Base-by-base conservation (phyloP, 352 stramenopile genomes). In the Blastocystis sp. region DNA sequence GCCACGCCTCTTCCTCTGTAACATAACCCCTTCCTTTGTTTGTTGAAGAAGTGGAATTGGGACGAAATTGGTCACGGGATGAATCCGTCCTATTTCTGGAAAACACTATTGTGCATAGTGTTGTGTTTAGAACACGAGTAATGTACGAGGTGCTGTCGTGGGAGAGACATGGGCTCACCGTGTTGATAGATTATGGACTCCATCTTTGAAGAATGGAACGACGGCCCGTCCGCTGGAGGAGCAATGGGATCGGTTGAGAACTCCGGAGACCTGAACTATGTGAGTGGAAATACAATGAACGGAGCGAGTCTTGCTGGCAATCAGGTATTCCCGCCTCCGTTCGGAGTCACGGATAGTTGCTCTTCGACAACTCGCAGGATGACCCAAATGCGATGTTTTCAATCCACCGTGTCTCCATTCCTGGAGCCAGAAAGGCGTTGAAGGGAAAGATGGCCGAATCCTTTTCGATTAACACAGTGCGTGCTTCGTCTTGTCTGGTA, bases 171-270 rank as follows among this genome's bases (percentile, higher is more conserved):
- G 24, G 2, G n/a, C 54, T 42, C 28, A 66, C 42, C 52, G 10
- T 54, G 11, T 1, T 28, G 42, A 11, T 64, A 84, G 74, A 84
- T 42, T 34, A 84, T 84, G 74, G 57, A 84, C 14, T 70, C 59
- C 21, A 84, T 84, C 45, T 84, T 84, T 84, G 74, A 84, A 68
- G 74, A 84, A 70, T 84, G 74, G 74, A 69, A 84, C 48, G 74
- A 43, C 10, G 34, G 42, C n/a, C 24, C 74, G 57, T 59, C 28
- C 42, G n/a, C 9, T 3, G 7, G 19, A 21, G 45, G 19, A 43
- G 57, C 74, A 19, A 24, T 28, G 66, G 21, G 11, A 28, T 24
- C 48, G 24, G n/a, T 64, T 70, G 54, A 21, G 4, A 84, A 21
- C 17, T 17, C 42, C 6, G 48, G 38, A 59, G 57, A 84, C 11